Percentiles rank a stretch among this genome's conserved stretches.
phyloP scores from a whole-genome alignment of 2,329 filamentous ascomycete genomes.

The Microdochium nivale region DNA sequence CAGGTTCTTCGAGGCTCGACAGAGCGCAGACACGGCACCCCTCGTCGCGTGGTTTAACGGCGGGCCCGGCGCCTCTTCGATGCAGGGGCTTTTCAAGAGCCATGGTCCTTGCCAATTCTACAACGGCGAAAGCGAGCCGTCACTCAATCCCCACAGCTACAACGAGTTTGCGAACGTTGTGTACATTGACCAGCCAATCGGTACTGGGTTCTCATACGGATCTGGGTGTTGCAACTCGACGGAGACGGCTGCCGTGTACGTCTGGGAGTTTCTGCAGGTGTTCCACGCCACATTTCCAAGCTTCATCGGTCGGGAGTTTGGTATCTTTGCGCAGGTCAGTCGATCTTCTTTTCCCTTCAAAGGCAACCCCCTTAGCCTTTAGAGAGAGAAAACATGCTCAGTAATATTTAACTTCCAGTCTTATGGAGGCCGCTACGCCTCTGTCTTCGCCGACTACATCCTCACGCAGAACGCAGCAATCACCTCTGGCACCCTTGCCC shows the following conservation, averaged over 20 bases:
- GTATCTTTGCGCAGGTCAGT: conserved; percentile 27
- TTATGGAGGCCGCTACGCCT: conserved; percentile 52
- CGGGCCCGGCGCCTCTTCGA: conserved; percentile 28
- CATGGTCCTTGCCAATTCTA: conserved; percentile 35
- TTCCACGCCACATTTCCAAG: conserved; percentile 57
- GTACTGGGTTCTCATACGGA: conserved; percentile 31
- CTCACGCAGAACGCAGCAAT: conserved; percentile 48
- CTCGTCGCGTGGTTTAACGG: conserved; percentile 28
- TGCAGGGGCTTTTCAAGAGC: conserved; percentile 32
- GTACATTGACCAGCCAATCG: conserved; percentile 27
- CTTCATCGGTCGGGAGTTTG: conserved; percentile 50
- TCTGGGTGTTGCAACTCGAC: conserved; percentile 28
- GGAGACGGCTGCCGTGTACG: conserved; percentile 33
- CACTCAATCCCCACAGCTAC: conserved; percentile 32
- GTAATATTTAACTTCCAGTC: conserved; percentile 27
- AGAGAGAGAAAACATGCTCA: not conserved
- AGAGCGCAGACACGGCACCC: conserved; percentile 19
- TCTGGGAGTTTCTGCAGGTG: conserved; percentile 50
- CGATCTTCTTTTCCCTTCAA: not conserved
- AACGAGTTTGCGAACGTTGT: conserved; percentile 34
- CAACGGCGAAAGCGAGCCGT: conserved; percentile 23
- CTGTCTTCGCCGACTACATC: conserved; percentile 46
- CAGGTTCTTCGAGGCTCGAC: conserved; percentile 26
- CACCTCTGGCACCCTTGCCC: conserved; percentile 18
- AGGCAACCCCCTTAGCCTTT: no score